These are phyloP conservation scores for Entomortierella chlamydospora DNA, from an alignment of 192 early-diverging fungal genomes.

Conservation along the genomic window DNA sequence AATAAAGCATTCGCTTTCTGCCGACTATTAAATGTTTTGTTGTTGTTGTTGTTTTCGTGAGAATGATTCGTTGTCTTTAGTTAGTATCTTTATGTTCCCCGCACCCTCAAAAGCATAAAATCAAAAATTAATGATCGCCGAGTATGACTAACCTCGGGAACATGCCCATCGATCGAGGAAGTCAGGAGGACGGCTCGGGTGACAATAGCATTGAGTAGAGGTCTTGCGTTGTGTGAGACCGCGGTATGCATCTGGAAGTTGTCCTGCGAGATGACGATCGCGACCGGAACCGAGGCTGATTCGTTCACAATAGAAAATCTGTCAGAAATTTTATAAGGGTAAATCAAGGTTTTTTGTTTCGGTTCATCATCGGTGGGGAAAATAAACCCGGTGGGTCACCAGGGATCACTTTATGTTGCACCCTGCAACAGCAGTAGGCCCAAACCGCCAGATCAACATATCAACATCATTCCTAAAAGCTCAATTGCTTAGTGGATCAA, in stretches of 20 bases:
- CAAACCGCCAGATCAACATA: background rate
- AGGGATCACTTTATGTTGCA: too few species aligned
- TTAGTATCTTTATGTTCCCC: background rate
- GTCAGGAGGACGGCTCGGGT: slow-evolving; percentile 46
- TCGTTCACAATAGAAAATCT: slow-evolving; percentile 20
- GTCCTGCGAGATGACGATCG: slow-evolving; percentile 37
- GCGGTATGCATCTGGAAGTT: slow-evolving; percentile 32
- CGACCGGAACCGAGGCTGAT: slow-evolving; percentile 57
- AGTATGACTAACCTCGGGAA: slow-evolving; percentile 25
- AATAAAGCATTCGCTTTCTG: slow-evolving; percentile 43
- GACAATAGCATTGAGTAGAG: slow-evolving; percentile 32
- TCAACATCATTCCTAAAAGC: background rate
- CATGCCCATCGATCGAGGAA: slow-evolving; percentile 49
- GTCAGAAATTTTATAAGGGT: background rate
- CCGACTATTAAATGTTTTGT: slow-evolving; percentile 8
- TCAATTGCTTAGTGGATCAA: background rate
- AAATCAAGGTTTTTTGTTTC: slow-evolving; percentile 27
- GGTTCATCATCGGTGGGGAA: slow-evolving; percentile 1
- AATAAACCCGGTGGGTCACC: background rate
- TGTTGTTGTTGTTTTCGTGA: background rate
- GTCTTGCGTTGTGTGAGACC: background rate
- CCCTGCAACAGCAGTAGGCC: too few species aligned
- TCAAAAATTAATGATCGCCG: too few species aligned
- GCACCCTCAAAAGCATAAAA: background rate
- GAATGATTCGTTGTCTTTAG: background rate